Percentiles rank a stretch among this genome's conserved stretches.
phyloP scores from a whole-genome alignment of 306 rosid genomes.

The Begonia masoniana region DNA sequence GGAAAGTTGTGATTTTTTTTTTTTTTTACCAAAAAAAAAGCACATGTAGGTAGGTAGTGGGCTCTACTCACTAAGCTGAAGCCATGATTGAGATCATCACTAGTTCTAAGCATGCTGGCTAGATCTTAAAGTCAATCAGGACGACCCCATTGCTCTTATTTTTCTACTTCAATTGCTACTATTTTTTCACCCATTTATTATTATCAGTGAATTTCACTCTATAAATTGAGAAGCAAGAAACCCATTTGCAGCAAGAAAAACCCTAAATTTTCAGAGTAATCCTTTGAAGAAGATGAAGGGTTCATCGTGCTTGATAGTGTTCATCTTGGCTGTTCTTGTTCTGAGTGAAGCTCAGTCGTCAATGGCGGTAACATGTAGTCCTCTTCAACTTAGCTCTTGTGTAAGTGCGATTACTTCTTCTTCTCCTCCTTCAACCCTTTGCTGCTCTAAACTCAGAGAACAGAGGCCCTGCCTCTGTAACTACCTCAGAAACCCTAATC shows the following conservation, averaged over 20 bases:
- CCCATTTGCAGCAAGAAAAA: slow-evolving; percentile 20
- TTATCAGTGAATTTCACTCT: slow-evolving; percentile 17
- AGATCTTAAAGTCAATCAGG: not conserved
- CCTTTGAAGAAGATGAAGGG: slow-evolving; percentile 24
- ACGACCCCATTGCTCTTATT: not conserved
- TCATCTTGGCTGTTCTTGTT: slow-evolving; percentile 29
- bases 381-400: slow-evolving; percentile 73
- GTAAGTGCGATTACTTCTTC: slow-evolving; percentile 75
- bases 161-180: not conserved
- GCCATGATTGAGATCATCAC: not conserved
- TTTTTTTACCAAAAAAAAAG: no score
- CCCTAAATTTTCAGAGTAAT: not conserved
- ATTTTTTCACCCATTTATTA: not conserved
- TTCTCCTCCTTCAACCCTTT: slow-evolving; percentile 49
- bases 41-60: no score
- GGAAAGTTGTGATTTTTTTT: no score
- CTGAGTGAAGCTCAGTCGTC: slow-evolving; percentile 27
- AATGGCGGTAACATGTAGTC: slow-evolving; percentile 64
- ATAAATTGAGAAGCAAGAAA: slow-evolving; percentile 45
- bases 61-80: not conserved
- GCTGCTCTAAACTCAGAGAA: slow-evolving; percentile 86
- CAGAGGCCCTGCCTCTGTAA: slow-evolving; percentile 93
- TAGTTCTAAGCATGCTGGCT: not conserved
- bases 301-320: slow-evolving; percentile 20
- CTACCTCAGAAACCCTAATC: slow-evolving; percentile 75